Percentiles rank a stretch among this genome's conserved stretches.
Conservation (phyloP, 176 grass and related monocot species). For the Areca catechu region DNA sequence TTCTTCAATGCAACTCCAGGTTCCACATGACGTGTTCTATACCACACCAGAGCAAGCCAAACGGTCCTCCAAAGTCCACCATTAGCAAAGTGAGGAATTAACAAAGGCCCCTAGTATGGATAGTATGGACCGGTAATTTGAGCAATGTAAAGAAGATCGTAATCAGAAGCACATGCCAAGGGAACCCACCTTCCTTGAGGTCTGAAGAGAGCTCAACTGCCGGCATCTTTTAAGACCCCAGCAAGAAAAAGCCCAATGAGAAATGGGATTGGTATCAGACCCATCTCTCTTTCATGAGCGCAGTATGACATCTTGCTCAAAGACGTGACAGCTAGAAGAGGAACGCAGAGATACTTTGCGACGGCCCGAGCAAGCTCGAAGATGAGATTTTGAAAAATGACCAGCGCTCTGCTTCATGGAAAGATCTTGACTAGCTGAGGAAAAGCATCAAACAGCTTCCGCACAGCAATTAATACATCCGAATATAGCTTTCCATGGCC, state of each 20-base stretch:
- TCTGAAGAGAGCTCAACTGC: background rate
- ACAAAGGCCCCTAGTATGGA: slow-evolving; percentile 19
- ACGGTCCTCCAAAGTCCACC: slow-evolving; percentile 18
- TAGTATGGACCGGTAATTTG: slow-evolving; percentile 19
- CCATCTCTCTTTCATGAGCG: slow-evolving; percentile 23
- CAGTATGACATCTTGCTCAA: slow-evolving; percentile 25
- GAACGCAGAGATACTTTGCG: slow-evolving; percentile 11
- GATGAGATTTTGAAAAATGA: slow-evolving; percentile 10
- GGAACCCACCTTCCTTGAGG: slow-evolving; percentile 12
- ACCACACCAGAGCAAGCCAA: slow-evolving; percentile 22
- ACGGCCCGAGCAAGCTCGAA: slow-evolving; percentile 9
- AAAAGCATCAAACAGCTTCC: slow-evolving; percentile 11
- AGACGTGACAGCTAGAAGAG: slow-evolving; percentile 18
- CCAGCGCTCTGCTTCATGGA: slow-evolving; percentile 12
- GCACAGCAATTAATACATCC: background rate
- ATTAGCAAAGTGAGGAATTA: slow-evolving; percentile 24
- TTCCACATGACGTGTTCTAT: background rate
- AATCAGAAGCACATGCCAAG: slow-evolving; percentile 20
- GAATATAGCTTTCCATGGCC: background rate
- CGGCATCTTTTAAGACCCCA: background rate
- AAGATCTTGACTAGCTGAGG: slow-evolving; percentile 23
- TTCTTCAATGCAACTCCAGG: no score
- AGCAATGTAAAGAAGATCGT: slow-evolving; percentile 13
- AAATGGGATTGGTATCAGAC: slow-evolving; percentile 17
- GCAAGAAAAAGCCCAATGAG: slow-evolving; percentile 3